Percentiles rank a stretch among this genome's conserved stretches.
Evolutionary conservation across 495 filamentous ascomycete species (phyloP).

Genomic region (Astrocystis sublimbata): DNA sequence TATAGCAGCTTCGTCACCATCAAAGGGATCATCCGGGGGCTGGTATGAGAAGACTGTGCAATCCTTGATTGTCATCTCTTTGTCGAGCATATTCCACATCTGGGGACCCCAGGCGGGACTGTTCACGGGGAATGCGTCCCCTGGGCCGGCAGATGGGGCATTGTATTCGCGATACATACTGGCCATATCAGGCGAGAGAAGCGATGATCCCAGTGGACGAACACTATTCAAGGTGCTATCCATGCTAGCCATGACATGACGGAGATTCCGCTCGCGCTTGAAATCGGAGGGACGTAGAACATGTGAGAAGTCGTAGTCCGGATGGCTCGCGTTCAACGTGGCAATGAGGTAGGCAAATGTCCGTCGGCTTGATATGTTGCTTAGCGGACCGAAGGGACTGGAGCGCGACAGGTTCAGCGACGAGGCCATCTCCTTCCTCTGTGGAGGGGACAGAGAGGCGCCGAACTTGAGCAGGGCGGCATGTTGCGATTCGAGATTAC

Average conservation of each 20-base stretch:
- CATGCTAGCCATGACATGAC: slow-evolving; percentile 77
- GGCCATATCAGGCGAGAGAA: slow-evolving; percentile 24
- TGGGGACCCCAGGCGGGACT: slow-evolving; percentile 70
- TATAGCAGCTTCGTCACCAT: slow-evolving; percentile 86
- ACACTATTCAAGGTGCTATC: slow-evolving; percentile 84
- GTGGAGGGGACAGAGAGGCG: slow-evolving; percentile 76
- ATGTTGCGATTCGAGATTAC: slow-evolving; percentile 84
- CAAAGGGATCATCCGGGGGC: slow-evolving; percentile 80
- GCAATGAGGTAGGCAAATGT: slow-evolving; percentile 96
- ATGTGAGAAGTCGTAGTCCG: slow-evolving; percentile 96
- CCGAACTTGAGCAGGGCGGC: slow-evolving; percentile 80
- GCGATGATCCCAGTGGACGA: slow-evolving; percentile 56
- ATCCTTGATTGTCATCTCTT: slow-evolving; percentile 84
- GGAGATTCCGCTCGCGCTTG: slow-evolving; percentile 70
- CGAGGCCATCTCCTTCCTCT: slow-evolving; percentile 55
- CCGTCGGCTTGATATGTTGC: slow-evolving; percentile 80
- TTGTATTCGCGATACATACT: slow-evolving; percentile 28
- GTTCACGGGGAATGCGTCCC: slow-evolving; percentile 32
- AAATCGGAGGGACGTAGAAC: slow-evolving; percentile 87
- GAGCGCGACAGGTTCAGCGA: slow-evolving; percentile 76
- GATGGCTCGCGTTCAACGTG: slow-evolving; percentile 94
- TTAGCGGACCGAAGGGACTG: slow-evolving; percentile 87
- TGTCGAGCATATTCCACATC: slow-evolving; percentile 88
- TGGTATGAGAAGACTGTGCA: slow-evolving; percentile 85
- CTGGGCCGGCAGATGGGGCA: slow-evolving; percentile 27